A percentile compares a stretch with the other conserved stretches of the same genome.
Conservation (phyloP, 331 rosid species). For the Malus hybrid region DNA sequence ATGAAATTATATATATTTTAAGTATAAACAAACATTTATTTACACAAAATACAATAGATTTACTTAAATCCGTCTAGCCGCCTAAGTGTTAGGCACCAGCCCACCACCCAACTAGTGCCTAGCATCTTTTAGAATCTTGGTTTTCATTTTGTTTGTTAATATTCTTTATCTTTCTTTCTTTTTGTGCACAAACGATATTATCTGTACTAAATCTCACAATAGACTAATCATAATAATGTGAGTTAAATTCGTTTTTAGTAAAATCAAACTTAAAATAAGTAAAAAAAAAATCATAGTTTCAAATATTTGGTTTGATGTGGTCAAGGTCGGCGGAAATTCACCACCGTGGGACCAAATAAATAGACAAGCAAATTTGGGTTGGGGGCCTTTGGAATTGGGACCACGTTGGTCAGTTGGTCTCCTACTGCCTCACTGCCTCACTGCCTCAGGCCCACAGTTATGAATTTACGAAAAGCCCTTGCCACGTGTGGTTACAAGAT, state of each 20-base stretch:
- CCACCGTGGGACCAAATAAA: neutral
- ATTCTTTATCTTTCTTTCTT: neutral
- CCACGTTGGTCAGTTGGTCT: neutral
- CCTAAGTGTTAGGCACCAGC: too few species aligned
- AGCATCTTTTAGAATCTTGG: too few species aligned
- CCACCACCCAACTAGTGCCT: too few species aligned
- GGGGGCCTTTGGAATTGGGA: neutral
- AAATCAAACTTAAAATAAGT: accelerated
- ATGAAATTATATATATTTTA: too few species aligned
- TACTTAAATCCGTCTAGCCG: too few species aligned
- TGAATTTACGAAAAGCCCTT: neutral
- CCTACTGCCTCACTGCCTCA: neutral
- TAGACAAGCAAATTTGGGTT: neutral
- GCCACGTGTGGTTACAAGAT: neutral
- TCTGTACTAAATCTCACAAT: accelerated
- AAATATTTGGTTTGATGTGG: neutral
- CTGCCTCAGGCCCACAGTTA: neutral
- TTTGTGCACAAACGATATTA: too few species aligned
- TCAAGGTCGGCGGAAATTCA: neutral
- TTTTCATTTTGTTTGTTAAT: neutral
- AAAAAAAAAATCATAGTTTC: neutral
- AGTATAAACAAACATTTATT: too few species aligned
- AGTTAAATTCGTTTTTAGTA: accelerated
- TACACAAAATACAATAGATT: too few species aligned
- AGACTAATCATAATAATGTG: too few species aligned